Conservation (phyloP, 139 green algal species). For the Coelastrella sp. region DNA sequence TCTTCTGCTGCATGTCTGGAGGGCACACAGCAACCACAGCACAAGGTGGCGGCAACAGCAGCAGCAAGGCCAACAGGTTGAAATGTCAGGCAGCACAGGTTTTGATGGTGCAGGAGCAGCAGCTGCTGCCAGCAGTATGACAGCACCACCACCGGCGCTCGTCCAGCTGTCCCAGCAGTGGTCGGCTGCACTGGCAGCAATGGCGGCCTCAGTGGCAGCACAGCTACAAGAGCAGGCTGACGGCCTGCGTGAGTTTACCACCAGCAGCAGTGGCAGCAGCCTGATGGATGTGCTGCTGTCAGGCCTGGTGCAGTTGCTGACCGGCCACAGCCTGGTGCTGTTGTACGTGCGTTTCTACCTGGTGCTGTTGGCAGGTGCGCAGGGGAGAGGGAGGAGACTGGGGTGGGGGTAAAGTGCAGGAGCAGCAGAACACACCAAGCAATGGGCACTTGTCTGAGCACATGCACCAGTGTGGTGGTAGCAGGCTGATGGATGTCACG, state of each 20-base stretch:
- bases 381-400: background rate
- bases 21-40: conserved; percentile 27
- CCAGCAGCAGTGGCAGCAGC: conserved; percentile 16
- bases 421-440: too few relatives aligned
- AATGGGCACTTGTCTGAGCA: too few relatives aligned
- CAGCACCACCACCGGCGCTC: background rate
- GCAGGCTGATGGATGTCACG: too few relatives aligned
- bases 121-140: background rate
- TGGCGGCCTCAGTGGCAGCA: conserved; percentile 16
- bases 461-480: background rate
- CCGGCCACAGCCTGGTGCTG: conserved; percentile 61
- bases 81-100: background rate
- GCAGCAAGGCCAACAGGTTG: background rate
- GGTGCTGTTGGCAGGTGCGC: conserved; percentile 62
- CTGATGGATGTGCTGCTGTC: conserved; percentile 11
- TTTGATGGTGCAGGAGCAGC: background rate
- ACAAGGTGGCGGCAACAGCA: background rate
- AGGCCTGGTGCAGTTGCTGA: background rate
- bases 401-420: background rate
- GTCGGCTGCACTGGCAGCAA: background rate
- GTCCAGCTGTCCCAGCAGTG: background rate
- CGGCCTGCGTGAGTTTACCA: background rate
- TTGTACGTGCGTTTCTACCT: conserved; percentile 92
- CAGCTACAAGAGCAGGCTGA: background rate
- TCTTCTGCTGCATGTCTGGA: conserved; percentile 38